Evolutionary conservation across 305 asterid genomes (phyloP), one percentile per base, ranked within the genome.

Genomic region (Vinca major): DNA sequence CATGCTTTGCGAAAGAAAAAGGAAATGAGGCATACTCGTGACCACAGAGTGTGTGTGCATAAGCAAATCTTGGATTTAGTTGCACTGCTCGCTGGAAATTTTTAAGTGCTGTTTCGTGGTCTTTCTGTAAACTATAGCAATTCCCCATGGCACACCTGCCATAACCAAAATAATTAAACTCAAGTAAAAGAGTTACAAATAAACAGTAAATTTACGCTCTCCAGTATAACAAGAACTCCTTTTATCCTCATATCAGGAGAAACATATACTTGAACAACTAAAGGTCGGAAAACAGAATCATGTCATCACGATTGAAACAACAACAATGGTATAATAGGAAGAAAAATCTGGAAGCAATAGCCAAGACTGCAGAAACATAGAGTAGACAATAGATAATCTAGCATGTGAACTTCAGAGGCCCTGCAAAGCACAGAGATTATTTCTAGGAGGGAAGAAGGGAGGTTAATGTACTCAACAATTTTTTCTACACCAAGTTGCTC

Each of bases 61-160:
- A 91, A 72, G 93, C 91, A 74, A 93, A 91, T 91, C 94, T 86
- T 50, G 97, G 78, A 82, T 86, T 87, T 77, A 93, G 80, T 79
- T 93, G 99, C 74, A 93, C 95, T 20, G 99, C 88, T 72, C 97
- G 86, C 85, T 89, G 97, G 80, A 93, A 93, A 74, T 89, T 93
- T 78, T 89, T 93, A 13, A 91, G 90, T 68, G 99, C 96, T 40
- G 96, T 84, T 82, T 93, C 97, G 36, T 93, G 99, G 83, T 93
- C 99, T 79, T 89, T 93, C 86, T 93, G 99, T 79, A 91, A 80
- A 82, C 99, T 91, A 78, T 85, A 93, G 84, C 97, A 93, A 74
- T 93, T 93, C 44, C 99, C 99, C 95, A 91, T 81, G 33, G 99
- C 99, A 82, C 90, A 86, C 98, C 97, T 92, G 90, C 55, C 81